Evolutionary conservation across 768 basidiomycete species (phyloP).

Genomic region (Inosperma sp.): DNA sequence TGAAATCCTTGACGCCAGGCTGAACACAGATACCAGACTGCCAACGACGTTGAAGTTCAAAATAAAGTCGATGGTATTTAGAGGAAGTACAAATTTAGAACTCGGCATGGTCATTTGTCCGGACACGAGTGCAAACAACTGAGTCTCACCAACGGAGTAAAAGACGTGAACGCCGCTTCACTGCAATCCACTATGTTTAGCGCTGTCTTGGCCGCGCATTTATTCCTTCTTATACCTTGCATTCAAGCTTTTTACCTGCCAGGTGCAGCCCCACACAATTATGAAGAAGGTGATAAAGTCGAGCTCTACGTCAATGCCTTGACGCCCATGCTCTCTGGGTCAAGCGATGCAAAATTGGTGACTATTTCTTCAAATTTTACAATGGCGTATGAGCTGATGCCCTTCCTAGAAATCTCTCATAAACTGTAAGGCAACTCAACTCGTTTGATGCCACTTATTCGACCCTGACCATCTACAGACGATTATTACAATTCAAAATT

Average conservation of each 20-base stretch:
- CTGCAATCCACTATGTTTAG: slow-evolving; percentile 6
- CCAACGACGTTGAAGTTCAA: not conserved
- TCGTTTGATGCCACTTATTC: slow-evolving; percentile 17
- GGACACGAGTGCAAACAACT: too few species aligned
- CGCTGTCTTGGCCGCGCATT: slow-evolving; percentile 2
- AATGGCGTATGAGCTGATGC: not conserved
- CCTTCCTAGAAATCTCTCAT: slow-evolving; percentile 76
- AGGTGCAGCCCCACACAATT: slow-evolving; percentile 84
- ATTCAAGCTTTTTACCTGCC: slow-evolving; percentile 84
- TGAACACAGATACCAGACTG: not conserved
- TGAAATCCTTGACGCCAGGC: slow-evolving; percentile 18
- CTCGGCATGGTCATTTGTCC: too few species aligned
- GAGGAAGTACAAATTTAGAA: not conserved
- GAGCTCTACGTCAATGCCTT: slow-evolving; percentile 82
- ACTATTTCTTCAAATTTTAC: slow-evolving; percentile 1
- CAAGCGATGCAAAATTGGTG: slow-evolving; percentile 70
- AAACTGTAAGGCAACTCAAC: slow-evolving; percentile 63
- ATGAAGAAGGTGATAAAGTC: slow-evolving; percentile 66
- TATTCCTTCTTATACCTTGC: slow-evolving; percentile 20
- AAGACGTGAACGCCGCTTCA: not conserved
- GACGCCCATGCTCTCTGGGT: slow-evolving; percentile 74
- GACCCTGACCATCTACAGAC: slow-evolving; percentile 41
- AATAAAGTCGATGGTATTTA: not conserved
- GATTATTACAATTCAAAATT: slow-evolving; percentile 91
- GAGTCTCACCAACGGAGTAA: too few species aligned